Percentiles rank a stretch among this genome's conserved stretches.
Conservation (phyloP, 1,284 basidiomycete genomes). For the Phylloboletellus chloephorus region DNA sequence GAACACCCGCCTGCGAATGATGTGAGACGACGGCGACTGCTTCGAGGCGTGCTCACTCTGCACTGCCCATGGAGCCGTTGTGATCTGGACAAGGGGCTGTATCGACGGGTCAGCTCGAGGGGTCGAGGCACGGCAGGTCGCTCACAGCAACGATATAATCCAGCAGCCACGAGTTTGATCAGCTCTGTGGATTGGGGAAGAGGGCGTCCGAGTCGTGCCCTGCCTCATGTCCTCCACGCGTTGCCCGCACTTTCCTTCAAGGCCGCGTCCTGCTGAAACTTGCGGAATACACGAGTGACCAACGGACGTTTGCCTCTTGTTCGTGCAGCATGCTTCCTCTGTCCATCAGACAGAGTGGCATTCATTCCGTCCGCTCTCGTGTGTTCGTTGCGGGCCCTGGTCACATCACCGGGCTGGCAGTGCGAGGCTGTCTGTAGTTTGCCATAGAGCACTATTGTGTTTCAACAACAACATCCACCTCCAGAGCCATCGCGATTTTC, state of each 20-base stretch:
- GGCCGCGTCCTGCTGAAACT: slow-evolving; percentile 1
- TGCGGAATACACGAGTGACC: background rate
- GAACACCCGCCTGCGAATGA: slow-evolving; percentile 20
- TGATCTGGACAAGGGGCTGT: slow-evolving; percentile 2
- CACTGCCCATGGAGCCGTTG: slow-evolving; percentile 6
- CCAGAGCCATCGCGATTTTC: slow-evolving; percentile 13
- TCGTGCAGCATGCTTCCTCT: slow-evolving; percentile 13
- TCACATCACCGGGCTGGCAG: background rate
- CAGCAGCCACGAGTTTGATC: background rate
- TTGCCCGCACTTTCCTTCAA: slow-evolving; percentile 18
- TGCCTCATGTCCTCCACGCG: slow-evolving; percentile 19
- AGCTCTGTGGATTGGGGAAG: background rate
- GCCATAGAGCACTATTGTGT: slow-evolving; percentile 14
- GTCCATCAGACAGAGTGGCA: no score
- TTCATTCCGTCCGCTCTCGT: background rate
- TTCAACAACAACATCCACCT: slow-evolving; percentile 5
- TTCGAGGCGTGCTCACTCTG: slow-evolving; percentile 17
- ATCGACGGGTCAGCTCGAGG: background rate
- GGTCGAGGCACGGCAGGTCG: background rate
- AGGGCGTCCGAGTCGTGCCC: slow-evolving; percentile 3
- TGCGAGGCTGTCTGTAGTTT: slow-evolving; percentile 9
- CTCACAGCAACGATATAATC: slow-evolving; percentile 8
- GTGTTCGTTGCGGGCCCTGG: slow-evolving; percentile 1
- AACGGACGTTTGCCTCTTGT: background rate
- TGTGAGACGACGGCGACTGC: slow-evolving; percentile 6